Conservation (phyloP, 495 filamentous ascomycete species). For the Beverwykella pulmonaria region DNA sequence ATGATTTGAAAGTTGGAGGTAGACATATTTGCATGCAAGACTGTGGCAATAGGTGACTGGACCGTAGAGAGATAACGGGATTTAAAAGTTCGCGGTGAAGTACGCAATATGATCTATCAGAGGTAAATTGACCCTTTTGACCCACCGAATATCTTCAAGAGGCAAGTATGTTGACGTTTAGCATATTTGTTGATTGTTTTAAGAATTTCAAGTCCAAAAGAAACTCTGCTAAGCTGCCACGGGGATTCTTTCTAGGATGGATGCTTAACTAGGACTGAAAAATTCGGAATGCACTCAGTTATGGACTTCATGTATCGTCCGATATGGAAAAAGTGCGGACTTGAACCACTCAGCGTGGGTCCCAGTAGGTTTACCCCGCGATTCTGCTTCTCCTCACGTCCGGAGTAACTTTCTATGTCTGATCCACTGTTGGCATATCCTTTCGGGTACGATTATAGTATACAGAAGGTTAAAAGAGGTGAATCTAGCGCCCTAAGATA, state of each 20-base stretch:
- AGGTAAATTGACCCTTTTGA: background rate
- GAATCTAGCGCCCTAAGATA: background rate
- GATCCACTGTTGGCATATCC: background rate
- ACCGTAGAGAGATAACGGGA: background rate
- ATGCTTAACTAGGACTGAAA: background rate
- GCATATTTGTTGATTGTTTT: no score
- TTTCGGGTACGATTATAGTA: background rate
- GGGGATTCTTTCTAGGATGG: no score
- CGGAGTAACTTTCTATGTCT: constrained; percentile 10
- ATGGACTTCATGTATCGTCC: background rate
- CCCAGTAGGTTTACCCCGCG: background rate
- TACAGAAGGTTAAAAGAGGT: background rate
- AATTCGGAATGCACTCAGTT: background rate
- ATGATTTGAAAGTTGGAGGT: constrained; percentile 10
- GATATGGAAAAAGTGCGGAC: background rate
- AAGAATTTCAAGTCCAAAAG: no score
- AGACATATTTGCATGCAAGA: constrained; percentile 10
- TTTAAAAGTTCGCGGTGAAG: no score
- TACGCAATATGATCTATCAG: no score
- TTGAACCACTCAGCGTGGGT: background rate
- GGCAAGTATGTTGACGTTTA: no score
- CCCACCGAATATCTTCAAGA: background rate
- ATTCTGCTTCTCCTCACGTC: background rate
- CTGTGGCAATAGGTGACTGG: background rate
- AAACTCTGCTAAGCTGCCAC: no score